Percentiles rank a stretch among this genome's conserved stretches.
Evolutionary conservation across 2,329 filamentous ascomycete genomes (phyloP).

Genomic region (Metarhizium brunneum): DNA sequence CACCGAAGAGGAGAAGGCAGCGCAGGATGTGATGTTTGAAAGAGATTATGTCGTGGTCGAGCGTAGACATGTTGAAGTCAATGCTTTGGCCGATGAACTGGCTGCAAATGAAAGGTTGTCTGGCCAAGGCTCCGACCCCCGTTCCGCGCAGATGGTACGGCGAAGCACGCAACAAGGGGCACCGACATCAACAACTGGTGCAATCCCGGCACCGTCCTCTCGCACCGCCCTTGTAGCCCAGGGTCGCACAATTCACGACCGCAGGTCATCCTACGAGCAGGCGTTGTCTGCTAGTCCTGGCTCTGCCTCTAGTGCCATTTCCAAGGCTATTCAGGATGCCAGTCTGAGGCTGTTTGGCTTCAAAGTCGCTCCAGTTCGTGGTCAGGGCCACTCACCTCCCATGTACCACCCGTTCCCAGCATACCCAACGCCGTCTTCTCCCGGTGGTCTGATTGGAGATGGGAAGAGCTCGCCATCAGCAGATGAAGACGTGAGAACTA

Average conservation of each 20-base stretch:
- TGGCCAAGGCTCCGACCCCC: slow-evolving; percentile 38
- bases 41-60: slow-evolving; percentile 94
- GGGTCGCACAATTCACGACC: slow-evolving; percentile 62
- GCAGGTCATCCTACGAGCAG: slow-evolving; percentile 73
- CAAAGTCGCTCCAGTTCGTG: slow-evolving; percentile 56
- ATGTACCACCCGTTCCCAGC: slow-evolving; percentile 75
- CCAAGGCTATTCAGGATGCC: slow-evolving; percentile 90
- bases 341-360: slow-evolving; percentile 67
- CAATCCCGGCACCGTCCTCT: slow-evolving; percentile 56
- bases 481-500: slow-evolving; percentile 72
- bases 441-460: slow-evolving; percentile 57
- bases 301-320: slow-evolving; percentile 82
- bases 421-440: slow-evolving; percentile 61
- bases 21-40: slow-evolving; percentile 82
- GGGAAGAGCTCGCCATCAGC: slow-evolving; percentile 43
- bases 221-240: slow-evolving; percentile 66
- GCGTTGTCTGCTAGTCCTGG: slow-evolving; percentile 56
- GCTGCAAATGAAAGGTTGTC: slow-evolving; percentile 66
- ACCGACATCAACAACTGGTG: slow-evolving; percentile 59
- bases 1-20: slow-evolving; percentile 61
- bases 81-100: slow-evolving; percentile 91
- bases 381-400: slow-evolving; percentile 63
- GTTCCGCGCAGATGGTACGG: slow-evolving; percentile 57
- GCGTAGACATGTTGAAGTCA: slow-evolving; percentile 90
- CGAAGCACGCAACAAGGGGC: slow-evolving; percentile 70